Base-by-base conservation (phyloP, 1,139 yeast species). In the Protomyces macrosporus region DNA sequence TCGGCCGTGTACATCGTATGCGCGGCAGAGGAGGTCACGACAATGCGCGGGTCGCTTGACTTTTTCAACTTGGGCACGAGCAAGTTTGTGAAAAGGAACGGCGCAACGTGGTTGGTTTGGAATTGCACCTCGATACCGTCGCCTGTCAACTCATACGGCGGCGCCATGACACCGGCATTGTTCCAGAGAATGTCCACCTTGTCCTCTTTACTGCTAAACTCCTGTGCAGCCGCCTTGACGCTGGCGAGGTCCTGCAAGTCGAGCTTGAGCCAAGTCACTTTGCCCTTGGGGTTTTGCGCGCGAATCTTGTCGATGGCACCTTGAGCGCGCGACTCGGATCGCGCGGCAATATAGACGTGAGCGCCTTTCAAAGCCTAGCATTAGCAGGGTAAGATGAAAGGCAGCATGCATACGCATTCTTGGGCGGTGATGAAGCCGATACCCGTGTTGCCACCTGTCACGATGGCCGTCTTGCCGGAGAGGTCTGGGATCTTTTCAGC, bases 71-170 rank as follows among this genome's bases (percentile, higher is more conserved):
- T 69, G 0, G 87, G 86, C 6, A 88, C 68, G 42, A 90, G 73
- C 66, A 83, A 77, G 65, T 86, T 82, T 0, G 95, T 84, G 45
- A 90, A 77, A 33, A 89, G 75, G 67, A 86, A 87, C 55, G 90
- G 96, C 0, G 95, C 81, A 6, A 90, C 76, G 71, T 85, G 89
- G 72, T 88, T 88, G 2, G 93, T 86, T 71, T 89, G 96, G 66
- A 88, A 75, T 72, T 89, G 96, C 35, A 88, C 45, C 36, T 69
- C 70, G 53, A 53, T 66, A 36, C 70, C 70, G 14, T 69, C 69
- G 30, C 60, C 60, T 3, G 69, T 67, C 56, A 68, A 52, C 34
- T 63, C 65, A 16, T 68, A 65, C 3, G 55, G 62, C 30, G 52
- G 33, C 5, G 59, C 61, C 67, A 64, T 64, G 60, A 60, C 33